Conservation (phyloP, 805 yeast genomes). For the Saccharomycopsis oosterbeekiorum region DNA sequence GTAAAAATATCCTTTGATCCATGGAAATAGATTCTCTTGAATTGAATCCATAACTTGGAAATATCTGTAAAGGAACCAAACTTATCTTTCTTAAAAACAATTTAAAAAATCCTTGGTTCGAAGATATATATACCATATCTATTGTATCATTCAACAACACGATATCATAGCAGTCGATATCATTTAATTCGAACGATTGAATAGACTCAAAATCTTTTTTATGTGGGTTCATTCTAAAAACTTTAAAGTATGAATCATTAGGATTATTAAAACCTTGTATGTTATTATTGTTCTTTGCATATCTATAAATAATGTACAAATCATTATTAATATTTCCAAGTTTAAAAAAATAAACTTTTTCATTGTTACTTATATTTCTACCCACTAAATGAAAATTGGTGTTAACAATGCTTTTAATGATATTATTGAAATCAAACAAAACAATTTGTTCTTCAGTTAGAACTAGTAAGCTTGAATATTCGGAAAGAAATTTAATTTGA, state of each 20-base stretch:
- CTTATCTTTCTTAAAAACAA: constrained; percentile 3
- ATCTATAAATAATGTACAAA: constrained; percentile 13
- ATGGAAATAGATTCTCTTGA: constrained; percentile 11
- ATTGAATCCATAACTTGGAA: constrained; percentile 14
- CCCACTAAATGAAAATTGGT: constrained; percentile 18
- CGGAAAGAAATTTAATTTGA: constrained; percentile 14
- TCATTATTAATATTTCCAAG: constrained; percentile 13
- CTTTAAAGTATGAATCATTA: constrained; percentile 10
- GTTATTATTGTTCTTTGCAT: constrained; percentile 14
- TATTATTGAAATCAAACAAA: constrained; percentile 17
- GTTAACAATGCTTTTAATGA: constrained; percentile 16
- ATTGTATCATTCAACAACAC: constrained; percentile 11
- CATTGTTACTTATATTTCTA: constrained; percentile 17
- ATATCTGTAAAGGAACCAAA: constrained; percentile 8
- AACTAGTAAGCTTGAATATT: constrained; percentile 8
- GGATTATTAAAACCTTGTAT: constrained; percentile 15
- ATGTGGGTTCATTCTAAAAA: constrained; percentile 9
- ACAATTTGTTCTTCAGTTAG: constrained; percentile 18
- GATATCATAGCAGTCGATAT: constrained; percentile 16
- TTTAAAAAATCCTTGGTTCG: constrained; percentile 15
- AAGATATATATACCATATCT: constrained; percentile 13
- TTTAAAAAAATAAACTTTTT: constrained; percentile 16
- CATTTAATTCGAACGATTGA: constrained; percentile 11
- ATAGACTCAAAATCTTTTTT: constrained; percentile 11
- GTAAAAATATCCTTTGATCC: constrained; percentile 17